Percentiles rank a stretch among this genome's conserved stretches.
phyloP scores from a whole-genome alignment of 208 protist species.

The Vickermania spadyakhi region DNA sequence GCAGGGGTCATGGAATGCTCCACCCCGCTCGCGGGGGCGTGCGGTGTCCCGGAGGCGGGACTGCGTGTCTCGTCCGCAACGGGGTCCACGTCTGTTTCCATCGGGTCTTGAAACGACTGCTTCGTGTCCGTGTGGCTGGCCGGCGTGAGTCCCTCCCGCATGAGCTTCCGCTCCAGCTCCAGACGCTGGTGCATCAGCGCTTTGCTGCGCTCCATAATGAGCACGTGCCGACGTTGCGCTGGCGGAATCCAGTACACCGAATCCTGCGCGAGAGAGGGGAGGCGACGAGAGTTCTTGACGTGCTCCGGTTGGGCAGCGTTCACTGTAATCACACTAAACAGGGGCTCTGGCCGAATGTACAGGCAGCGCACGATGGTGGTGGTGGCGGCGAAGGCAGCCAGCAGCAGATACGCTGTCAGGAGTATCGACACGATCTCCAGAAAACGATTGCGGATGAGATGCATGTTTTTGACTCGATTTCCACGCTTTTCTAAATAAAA shows the following conservation, averaged over 20 bases:
- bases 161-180: neutral
- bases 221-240: neutral
- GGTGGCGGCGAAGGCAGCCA: conserved; percentile 20
- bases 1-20: neutral
- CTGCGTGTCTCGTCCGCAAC: neutral
- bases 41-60: neutral
- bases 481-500: too few species aligned
- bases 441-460: conserved; percentile 31
- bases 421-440: conserved; percentile 23
- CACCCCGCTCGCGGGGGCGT: neutral
- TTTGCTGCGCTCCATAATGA: neutral
- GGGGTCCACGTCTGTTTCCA: neutral
- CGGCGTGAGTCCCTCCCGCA: neutral
- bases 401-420: conserved; percentile 18
- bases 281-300: conserved; percentile 9
- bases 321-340: conserved; percentile 20
- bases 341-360: conserved; percentile 10
- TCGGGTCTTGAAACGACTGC: neutral
- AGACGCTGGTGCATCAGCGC: neutral
- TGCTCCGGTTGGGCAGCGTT: conserved; percentile 13
- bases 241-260: neutral
- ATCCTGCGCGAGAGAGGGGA: conserved; percentile 2
- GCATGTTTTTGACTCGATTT: too few species aligned
- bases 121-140: neutral
- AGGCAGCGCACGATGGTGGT: conserved; percentile 24